Evolutionary conservation across 1,284 basidiomycete genomes (phyloP).

Genomic region (Tausonia pullulans): DNA sequence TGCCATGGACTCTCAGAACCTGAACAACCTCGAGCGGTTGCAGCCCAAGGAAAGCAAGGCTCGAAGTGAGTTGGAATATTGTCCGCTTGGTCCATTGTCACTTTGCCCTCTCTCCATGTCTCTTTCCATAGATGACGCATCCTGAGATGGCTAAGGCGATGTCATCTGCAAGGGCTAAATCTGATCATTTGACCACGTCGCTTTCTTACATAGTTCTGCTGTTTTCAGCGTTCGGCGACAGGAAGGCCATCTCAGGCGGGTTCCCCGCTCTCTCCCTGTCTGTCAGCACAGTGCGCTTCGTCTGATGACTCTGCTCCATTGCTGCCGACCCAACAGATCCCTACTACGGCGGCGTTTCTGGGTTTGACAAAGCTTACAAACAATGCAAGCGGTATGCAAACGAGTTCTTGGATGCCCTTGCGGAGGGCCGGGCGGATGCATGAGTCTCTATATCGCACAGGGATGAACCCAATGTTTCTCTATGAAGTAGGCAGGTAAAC

Average conservation of each 20-base stretch:
- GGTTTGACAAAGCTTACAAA: slow-evolving; percentile 37
- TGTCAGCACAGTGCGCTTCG: slow-evolving; percentile 1
- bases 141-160: too few species aligned
- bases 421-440: slow-evolving; percentile 6
- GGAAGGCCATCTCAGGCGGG: slow-evolving; percentile 10
- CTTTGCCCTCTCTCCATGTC: neutral
- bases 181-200: neutral
- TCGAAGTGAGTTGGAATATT: slow-evolving; percentile 1
- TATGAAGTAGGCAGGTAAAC: too few species aligned
- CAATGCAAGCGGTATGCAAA: slow-evolving; percentile 33
- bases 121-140: too few species aligned
- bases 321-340: slow-evolving; percentile 28
- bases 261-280: neutral
- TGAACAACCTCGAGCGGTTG: slow-evolving; percentile 31
- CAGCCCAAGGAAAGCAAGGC: slow-evolving; percentile 26
- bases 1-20: slow-evolving; percentile 37
- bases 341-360: slow-evolving; percentile 35
- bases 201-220: slow-evolving; percentile 17
- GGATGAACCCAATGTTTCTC: too few species aligned
- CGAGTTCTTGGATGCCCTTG: slow-evolving; percentile 33
- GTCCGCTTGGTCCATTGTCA: too few species aligned
- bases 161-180: too few species aligned
- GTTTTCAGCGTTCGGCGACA: slow-evolving; percentile 22
- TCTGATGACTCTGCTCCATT: slow-evolving; percentile 23
- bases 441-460: too few species aligned